Evolutionary conservation across 2,329 filamentous ascomycete genomes (phyloP), one percentile per base, ranked within the genome.

Genomic region (Arthrobotrys musiformis): DNA sequence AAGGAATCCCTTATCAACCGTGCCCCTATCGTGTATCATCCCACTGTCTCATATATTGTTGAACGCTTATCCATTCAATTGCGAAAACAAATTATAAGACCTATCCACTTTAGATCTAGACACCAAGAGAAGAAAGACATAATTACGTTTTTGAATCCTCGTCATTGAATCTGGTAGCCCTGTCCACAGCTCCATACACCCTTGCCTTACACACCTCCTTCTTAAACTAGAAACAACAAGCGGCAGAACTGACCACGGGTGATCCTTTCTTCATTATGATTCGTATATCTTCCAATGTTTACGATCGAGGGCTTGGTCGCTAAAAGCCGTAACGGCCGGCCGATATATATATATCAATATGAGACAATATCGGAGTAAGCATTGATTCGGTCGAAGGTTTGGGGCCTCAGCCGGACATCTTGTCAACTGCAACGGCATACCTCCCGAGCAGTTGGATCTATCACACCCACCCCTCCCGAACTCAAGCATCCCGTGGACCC

Each of bases 161-260:
- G 60, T 19, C 30, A 64, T 22, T 66, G 58, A 70, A 42, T 54
- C 33, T 33, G 40, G 50, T 48, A 44, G 70, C 60, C 37, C 30
- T 64, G 64, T 70, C 50, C 44, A 63, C 26, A 56, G 54, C 33
- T 63, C 33, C 30, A 35, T 68, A 28, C 52, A 63, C 42, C 44
- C 33, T 62, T 58, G 54, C 56, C 56, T 66, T 50, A 48, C 64
- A 30, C 66, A 77, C 73, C 73, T 77, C 73, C 73, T 77, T 77
- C 73, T 77, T 62, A 66, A 77, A 77, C 60, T 52, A 77, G 73
- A 64, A 77, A 66, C 52, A 70, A 64, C 73, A 77, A 70, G 66
- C 73, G 73, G 73, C 73, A 77, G 64, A 62, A 66, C 64, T 64
- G 66, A 30, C 42, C 73, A 70, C 50, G 66, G 66, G 60, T 77